A percentile compares a stretch with the other conserved stretches of the same genome.
Evolutionary conservation across 2,329 filamentous ascomycete species (phyloP).

Genomic region (Sphaerostilbella broomeana): DNA sequence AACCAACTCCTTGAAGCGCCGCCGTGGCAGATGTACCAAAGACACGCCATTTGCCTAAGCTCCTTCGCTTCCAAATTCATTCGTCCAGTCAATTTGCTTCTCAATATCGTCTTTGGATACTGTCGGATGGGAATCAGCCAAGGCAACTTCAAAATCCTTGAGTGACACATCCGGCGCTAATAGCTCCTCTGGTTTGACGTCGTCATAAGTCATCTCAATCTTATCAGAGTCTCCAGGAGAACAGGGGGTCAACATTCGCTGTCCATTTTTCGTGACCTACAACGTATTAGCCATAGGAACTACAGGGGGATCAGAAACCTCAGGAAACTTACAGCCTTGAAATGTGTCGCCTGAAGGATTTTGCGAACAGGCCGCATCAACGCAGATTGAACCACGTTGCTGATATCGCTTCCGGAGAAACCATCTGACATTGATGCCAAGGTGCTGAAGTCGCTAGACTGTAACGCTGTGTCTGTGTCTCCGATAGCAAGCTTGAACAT

Average conservation of each 20-base stretch:
- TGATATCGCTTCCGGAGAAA: conserved; percentile 94
- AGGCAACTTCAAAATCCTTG: conserved; percentile 90
- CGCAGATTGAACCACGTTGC: conserved; percentile 90
- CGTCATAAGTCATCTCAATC: conserved; percentile 89
- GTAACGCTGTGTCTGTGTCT: conserved; percentile 80
- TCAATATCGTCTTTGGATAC: conserved; percentile 82
- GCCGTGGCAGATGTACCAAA: conserved; percentile 20
- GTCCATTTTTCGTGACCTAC: conserved; percentile 63
- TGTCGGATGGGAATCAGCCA: conserved; percentile 81
- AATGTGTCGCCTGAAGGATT: conserved; percentile 96
- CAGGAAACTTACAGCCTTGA: conserved; percentile 66
- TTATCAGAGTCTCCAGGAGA: conserved; percentile 84
- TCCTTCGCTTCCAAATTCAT: conserved; percentile 92
- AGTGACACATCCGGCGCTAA: conserved; percentile 79
- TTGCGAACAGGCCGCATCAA: conserved; percentile 96
- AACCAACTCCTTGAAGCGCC: conserved; percentile 27
- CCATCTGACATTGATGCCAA: conserved; percentile 81
- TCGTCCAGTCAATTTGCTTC: conserved; percentile 85
- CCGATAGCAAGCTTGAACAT: conserved; percentile 98
- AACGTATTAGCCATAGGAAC: conserved; percentile 13
- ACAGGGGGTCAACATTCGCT: conserved; percentile 74
- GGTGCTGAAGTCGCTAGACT: conserved; percentile 68
- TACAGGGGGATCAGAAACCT: conserved; percentile 4
- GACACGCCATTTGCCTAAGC: conserved; percentile 28
- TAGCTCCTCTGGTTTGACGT: conserved; percentile 75